Conservation (phyloP, 352 stramenopile species). For the Phytophthora pistaciae region DNA sequence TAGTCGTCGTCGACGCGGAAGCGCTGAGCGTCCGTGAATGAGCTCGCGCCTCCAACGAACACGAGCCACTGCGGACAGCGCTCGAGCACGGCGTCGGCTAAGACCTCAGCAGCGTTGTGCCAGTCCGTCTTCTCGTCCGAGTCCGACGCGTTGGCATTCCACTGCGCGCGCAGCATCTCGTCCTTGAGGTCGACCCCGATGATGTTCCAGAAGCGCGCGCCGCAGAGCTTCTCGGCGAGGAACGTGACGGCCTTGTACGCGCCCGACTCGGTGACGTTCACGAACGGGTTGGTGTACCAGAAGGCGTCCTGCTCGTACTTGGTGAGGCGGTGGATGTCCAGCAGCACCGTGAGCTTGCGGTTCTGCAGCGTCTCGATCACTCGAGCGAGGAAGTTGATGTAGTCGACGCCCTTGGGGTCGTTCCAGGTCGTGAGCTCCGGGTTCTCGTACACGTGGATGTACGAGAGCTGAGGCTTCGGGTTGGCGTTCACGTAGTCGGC, state of each 20-base stretch:
- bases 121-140: slow-evolving; percentile 45
- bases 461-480: slow-evolving; percentile 51
- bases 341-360: slow-evolving; percentile 55
- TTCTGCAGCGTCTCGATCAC: slow-evolving; percentile 67
- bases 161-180: slow-evolving; percentile 53
- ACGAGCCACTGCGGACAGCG: slow-evolving; percentile 73
- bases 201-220: slow-evolving; percentile 70
- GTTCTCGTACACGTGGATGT: slow-evolving; percentile 74
- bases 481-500: slow-evolving; percentile 58
- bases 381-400: slow-evolving; percentile 66
- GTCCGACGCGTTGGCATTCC: slow-evolving; percentile 35
- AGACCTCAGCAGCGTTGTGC: slow-evolving; percentile 42
- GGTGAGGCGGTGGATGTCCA: slow-evolving; percentile 67
- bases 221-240: slow-evolving; percentile 58
- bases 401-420: slow-evolving; percentile 54
- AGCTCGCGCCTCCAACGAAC: slow-evolving; percentile 67
- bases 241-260: slow-evolving; percentile 58
- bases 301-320: slow-evolving; percentile 65
- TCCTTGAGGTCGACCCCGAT: slow-evolving; percentile 79
- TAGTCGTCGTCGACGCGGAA: slow-evolving; percentile 59
- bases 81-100: slow-evolving; percentile 54
- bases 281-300: slow-evolving; percentile 71
- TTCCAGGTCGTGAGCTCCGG: slow-evolving; percentile 61
- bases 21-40: slow-evolving; percentile 41
- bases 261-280: slow-evolving; percentile 52